These are phyloP conservation scores for Avena atlantica DNA, from an alignment of 176 grass and related monocot species.

Conservation along the genomic window DNA sequence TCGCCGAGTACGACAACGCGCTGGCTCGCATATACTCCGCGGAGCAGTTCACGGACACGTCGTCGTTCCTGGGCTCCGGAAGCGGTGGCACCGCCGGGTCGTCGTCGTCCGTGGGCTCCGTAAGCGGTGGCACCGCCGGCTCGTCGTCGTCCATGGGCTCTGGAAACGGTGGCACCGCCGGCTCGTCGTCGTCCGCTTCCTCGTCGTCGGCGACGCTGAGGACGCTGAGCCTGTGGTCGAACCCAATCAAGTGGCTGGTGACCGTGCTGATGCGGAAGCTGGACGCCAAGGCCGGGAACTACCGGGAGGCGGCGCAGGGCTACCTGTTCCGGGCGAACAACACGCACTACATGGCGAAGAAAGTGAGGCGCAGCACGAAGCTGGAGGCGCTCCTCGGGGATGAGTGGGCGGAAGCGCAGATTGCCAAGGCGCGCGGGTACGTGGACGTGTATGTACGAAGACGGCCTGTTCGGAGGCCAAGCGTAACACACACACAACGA, in stretches of 20 bases:
- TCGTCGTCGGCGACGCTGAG: not conserved
- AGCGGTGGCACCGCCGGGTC: not conserved
- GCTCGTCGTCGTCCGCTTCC: too few species aligned
- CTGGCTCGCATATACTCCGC: constrained; percentile 38
- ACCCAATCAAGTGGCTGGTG: constrained; percentile 46
- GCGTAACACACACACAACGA: too few species aligned
- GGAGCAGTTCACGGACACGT: not conserved
- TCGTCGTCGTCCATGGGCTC: not conserved
- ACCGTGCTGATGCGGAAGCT: constrained; percentile 59
- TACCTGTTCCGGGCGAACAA: constrained; percentile 82
- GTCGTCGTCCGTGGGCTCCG: not conserved
- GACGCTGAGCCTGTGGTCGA: not conserved
- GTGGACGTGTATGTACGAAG: constrained; percentile 43
- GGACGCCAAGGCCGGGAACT: constrained; percentile 65
- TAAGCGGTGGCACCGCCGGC: too few species aligned
- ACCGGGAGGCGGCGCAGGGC: constrained; percentile 46
- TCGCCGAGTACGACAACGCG: constrained; percentile 60
- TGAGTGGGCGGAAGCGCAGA: constrained; percentile 51
- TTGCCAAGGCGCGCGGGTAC: constrained; percentile 47
- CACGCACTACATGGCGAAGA: constrained; percentile 59
- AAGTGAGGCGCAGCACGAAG: constrained; percentile 43
- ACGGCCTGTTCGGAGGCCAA: too few species aligned
- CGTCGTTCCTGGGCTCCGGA: not conserved
- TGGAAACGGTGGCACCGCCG: too few species aligned
- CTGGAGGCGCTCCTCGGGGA: constrained; percentile 48